Evolutionary conservation across 2,329 filamentous ascomycete species (phyloP), one percentile per base, ranked within the genome.

Genomic region (Alternaria alternata): DNA sequence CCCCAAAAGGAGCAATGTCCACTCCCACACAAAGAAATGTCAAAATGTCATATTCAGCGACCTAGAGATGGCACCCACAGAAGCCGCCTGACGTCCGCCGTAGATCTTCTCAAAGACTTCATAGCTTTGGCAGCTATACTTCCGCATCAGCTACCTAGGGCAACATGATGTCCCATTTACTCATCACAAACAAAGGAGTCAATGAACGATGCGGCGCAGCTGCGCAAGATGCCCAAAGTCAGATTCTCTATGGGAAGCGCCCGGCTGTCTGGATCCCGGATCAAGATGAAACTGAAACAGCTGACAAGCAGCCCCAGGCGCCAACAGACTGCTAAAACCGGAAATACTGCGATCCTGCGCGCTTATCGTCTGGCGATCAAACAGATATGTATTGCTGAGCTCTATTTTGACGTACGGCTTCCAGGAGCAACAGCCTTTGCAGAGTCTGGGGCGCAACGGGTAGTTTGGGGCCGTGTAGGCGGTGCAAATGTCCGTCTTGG

Each of bases 211-310:
- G 48, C 49, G 56, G 58, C 59, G 53, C 47, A 46, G 61, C 46
- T 48, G 49, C 39, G 18, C 34, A 51, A 28, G 44, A 26, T n/a
- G 24, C 26, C 26, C 30, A 7, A n/a, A 54, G 28, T 39, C 30
- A 55, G 42, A 22, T 28, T 34, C 41, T 34, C 18, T 52, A 46
- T 54, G 28, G 47, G 48, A 66, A 57, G 59, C 68, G 61, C 61
- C 58, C 66, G 68, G 67, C 49, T 60, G 38, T 38, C 48, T 43
- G 24, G 36, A 57, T 61, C 54, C 68, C 67, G 69, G 70, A 66
- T 66, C 64, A 47, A 42, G 12, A 57, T 72, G 69, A 72, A 70
- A 70, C 69, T 58, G 64, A 65, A 65, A 64, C 61, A 46, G 65
- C 51, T 59, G 65, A 68, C 69, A 69, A 64, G 65, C 51, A 54